phyloP scores from a whole-genome alignment of 1,284 basidiomycete species.

The Ustilago bromivora region DNA sequence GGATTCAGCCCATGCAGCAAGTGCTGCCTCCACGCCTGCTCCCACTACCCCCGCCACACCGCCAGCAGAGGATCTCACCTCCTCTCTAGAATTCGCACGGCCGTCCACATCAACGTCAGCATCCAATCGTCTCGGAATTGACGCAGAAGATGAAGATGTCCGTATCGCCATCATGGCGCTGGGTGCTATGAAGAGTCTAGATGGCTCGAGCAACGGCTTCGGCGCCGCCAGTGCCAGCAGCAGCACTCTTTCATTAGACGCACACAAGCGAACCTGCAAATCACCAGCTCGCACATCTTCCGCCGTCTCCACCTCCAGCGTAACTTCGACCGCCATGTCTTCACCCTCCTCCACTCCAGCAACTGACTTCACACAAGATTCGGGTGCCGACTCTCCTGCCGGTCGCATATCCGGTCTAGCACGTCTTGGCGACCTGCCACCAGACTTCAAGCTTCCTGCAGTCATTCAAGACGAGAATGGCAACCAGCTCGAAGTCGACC shows the following conservation, averaged over 20 bases:
- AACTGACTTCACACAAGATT: constrained; percentile 54
- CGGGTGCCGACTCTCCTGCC: constrained; percentile 43
- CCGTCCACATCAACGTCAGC: constrained; percentile 3
- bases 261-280: constrained; percentile 28
- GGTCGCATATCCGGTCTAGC: constrained; percentile 32
- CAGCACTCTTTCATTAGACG: constrained; percentile 26
- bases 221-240: constrained; percentile 20
- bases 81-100: constrained; percentile 28
- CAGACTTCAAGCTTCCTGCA: constrained; percentile 61
- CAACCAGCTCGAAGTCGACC: constrained; percentile 58
- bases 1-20: constrained; percentile 18
- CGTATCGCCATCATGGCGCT: constrained; percentile 61
- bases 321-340: constrained; percentile 57
- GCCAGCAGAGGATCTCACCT: constrained; percentile 37
- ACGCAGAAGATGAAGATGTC: constrained; percentile 61
- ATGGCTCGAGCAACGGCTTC: constrained; percentile 35
- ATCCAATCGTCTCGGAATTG: constrained; percentile 43
- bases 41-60: constrained; percentile 42
- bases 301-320: constrained; percentile 53
- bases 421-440: constrained; percentile 54
- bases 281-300: constrained; percentile 45
- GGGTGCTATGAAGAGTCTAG: constrained; percentile 60
- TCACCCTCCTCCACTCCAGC: constrained; percentile 58
- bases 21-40: constrained; percentile 47
- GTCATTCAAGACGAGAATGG: constrained; percentile 61